Conservation (phyloP, 129 eudicot species). For the Tanacetum coccineum region DNA sequence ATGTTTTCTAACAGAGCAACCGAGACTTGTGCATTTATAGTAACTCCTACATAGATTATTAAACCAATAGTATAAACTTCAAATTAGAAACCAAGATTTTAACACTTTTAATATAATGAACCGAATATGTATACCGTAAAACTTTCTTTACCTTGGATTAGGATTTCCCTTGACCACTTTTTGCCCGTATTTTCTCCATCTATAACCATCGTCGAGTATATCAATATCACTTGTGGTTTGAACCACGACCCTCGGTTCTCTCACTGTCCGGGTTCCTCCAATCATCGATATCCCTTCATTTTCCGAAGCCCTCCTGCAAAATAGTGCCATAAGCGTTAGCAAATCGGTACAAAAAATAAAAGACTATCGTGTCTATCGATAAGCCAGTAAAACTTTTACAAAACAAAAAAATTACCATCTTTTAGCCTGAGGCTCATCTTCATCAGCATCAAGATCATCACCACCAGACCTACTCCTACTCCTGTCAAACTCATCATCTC, state of each 20-base stretch:
- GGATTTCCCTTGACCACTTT: conserved; percentile 97
- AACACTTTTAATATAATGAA: neutral
- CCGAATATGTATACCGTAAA: neutral
- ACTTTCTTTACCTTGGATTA: conserved; percentile 78
- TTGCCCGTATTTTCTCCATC: conserved; percentile 97
- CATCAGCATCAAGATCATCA: conserved; percentile 58
- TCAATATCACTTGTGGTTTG: conserved; percentile 92
- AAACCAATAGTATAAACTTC: neutral
- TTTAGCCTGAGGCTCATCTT: conserved; percentile 60
- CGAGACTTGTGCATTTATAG: conserved; percentile 74
- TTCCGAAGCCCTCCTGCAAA: conserved; percentile 51
- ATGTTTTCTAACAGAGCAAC: conserved; percentile 81
- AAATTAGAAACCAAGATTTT: neutral
- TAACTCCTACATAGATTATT: conserved; percentile 55
- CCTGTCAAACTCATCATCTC: conserved; percentile 66
- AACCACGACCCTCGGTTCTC: conserved; percentile 95
- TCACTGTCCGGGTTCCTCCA: conserved; percentile 64
- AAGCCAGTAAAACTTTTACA: neutral
- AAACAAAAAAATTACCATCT: conserved; percentile 56
- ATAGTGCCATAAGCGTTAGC: neutral
- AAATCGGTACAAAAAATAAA: neutral
- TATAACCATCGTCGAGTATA: conserved; percentile 88
- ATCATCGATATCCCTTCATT: conserved; percentile 58
- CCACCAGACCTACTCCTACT: conserved; percentile 54
- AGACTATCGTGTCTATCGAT: neutral